Percentiles rank a stretch among this genome's conserved stretches.
Conservation (phyloP, 441 rosid species). For the Pelargonium australe region DNA sequence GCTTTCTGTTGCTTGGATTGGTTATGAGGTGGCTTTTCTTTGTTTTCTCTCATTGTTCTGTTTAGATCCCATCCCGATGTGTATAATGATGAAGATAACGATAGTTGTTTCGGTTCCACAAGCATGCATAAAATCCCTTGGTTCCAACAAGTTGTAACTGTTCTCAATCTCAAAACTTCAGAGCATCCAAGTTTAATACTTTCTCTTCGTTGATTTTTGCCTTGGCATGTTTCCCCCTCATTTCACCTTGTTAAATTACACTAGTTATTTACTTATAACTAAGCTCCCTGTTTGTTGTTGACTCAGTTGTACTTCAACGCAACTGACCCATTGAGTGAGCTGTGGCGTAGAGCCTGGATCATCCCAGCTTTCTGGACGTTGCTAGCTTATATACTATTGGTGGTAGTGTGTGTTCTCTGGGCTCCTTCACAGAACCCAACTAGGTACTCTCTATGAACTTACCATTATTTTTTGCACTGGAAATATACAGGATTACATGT, state of each 20-base stretch:
- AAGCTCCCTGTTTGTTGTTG: constrained; percentile 16
- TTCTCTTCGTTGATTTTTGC: not conserved
- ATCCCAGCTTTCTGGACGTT: constrained; percentile 53
- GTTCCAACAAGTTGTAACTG: not conserved
- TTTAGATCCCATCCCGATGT: not conserved
- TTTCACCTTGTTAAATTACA: not conserved
- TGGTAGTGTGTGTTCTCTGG: constrained; percentile 40
- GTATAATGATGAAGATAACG: not conserved
- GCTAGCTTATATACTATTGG: constrained; percentile 40
- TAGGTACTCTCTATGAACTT: constrained; percentile 21
- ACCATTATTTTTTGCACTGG: not conserved
- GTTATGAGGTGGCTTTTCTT: constrained; percentile 36
- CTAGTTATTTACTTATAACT: constrained; percentile 3
- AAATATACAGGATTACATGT: not conserved
- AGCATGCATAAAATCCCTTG: not conserved
- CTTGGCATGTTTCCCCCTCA: not conserved
- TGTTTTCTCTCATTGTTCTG: constrained; percentile 4
- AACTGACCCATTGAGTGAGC: constrained; percentile 46
- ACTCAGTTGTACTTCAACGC: constrained; percentile 46
- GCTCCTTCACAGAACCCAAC: constrained; percentile 35
- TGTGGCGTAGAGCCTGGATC: constrained; percentile 46
- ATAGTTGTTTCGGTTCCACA: not conserved
- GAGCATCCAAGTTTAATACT: not conserved
- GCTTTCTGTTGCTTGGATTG: constrained; percentile 48
- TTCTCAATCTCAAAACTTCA: not conserved